Evolutionary conservation across 495 filamentous ascomycete genomes (phyloP), one percentile per base, ranked within the genome.

Genomic region (Hypomontagnella monticulosa): DNA sequence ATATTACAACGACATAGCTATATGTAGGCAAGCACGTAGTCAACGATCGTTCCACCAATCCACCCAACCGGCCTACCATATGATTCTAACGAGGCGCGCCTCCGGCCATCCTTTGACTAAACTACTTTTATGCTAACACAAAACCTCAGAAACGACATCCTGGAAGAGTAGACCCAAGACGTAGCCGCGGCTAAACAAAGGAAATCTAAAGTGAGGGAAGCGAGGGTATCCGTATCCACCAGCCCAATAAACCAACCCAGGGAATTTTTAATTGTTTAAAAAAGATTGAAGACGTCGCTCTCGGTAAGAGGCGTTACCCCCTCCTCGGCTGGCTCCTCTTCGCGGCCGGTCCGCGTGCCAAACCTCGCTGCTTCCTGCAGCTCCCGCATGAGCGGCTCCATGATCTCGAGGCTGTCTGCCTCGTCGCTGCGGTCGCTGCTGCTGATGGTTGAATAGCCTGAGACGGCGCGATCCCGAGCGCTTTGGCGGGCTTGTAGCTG

Each of bases 361-460:
- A 49, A 52, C 48, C 60, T 8, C 1, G 63, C 63, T 27, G 57
- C 53, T 12, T 51, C 62, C 57, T 58, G 67, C 11, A 70, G 33
- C 12, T 70, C 67, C 19, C 51, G 61, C 67, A 66, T 66, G 16
- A 69, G 51, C 40, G 66, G 66, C 38, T 69, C 66, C 38, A 66
- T 51, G 46, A 51, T 55, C 44, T 58, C 67, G 18, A 59, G 57
- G 38, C 48, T 57, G 0, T 30, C 36, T 2, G 53, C 37, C 4
- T 52, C 44, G 32, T 27, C 19, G n/a, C 40, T 64, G 18, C n/a
- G 19, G 34, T 27, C 19, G 16, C 40, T 59, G n/a, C 41, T 63
- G 23, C 27, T 60, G 12, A 9, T 20, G 18, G 48, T 54, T 0
- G 59, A 33, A 15, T 46, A 37, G 19, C 59, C 36, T 7, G 47